Conservation (phyloP, 305 asterid genomes). For the Fraxinus sp. region DNA sequence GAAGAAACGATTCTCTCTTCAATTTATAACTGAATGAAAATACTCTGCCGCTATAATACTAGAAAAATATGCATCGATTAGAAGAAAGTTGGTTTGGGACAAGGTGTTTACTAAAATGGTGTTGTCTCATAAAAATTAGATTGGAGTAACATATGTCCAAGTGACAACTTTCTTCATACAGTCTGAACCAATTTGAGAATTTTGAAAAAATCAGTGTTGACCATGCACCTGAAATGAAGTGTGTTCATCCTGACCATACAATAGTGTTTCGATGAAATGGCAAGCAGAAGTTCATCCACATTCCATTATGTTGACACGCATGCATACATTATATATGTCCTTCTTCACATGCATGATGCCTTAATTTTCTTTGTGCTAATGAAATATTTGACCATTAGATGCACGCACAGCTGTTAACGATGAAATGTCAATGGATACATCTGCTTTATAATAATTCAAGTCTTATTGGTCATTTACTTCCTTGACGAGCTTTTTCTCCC, state of each 20-base stretch:
- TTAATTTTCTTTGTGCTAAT: not conserved
- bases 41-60: not conserved
- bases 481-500: not conserved
- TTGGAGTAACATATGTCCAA: not conserved
- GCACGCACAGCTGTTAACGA: not conserved
- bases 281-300: not conserved
- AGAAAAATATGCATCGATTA: not conserved
- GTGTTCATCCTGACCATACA: not conserved
- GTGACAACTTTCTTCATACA: not conserved
- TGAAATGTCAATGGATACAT: not conserved
- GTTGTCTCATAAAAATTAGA: not conserved
- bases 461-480: not conserved
- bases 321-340: not conserved
- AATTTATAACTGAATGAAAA: not conserved
- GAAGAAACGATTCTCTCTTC: not conserved
- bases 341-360: not conserved
- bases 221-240: not conserved
- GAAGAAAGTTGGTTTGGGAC: not conserved
- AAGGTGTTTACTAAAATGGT: not conserved
- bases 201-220: not conserved
- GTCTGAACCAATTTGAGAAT: not conserved
- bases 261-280: not conserved
- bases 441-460: not conserved
- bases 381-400: not conserved
- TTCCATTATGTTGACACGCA: not conserved